phyloP scores from a whole-genome alignment of 106 monocot genomes.

The Allium sativum region DNA sequence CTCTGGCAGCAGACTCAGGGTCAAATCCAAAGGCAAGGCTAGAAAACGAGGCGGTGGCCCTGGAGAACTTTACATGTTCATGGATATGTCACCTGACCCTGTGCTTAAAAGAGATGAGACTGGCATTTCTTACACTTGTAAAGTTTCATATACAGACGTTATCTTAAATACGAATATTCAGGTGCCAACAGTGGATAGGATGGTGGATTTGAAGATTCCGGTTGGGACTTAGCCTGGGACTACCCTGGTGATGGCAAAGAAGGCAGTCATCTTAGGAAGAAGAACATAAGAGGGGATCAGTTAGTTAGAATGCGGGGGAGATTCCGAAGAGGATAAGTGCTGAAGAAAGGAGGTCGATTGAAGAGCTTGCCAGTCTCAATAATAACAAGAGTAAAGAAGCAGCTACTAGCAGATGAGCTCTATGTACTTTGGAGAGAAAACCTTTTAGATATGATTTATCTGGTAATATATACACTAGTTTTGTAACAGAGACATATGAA shows the following conservation, averaged over 20 bases:
- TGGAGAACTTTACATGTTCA: slow-evolving; percentile 91
- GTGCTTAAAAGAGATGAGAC: slow-evolving; percentile 84
- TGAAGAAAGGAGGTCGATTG: slow-evolving; percentile 81
- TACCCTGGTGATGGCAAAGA: slow-evolving; percentile 92
- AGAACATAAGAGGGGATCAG: slow-evolving; percentile 75
- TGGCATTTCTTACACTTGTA: slow-evolving; percentile 76
- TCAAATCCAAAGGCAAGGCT: slow-evolving; percentile 82
- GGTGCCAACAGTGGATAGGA: slow-evolving; percentile 83
- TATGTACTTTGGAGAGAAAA: too few relatives aligned
- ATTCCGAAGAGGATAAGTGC: slow-evolving; percentile 75
- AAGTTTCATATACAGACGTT: slow-evolving; percentile 78
- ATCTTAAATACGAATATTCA: slow-evolving; percentile 76
- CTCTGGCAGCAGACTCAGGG: slow-evolving; percentile 81
- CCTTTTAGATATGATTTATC: too few relatives aligned
- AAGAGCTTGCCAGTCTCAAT: slow-evolving; percentile 74
- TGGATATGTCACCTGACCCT: slow-evolving; percentile 78
- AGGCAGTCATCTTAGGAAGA: slow-evolving; percentile 82
- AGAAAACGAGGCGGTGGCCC: slow-evolving; percentile 84
- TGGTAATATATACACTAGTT: too few relatives aligned
- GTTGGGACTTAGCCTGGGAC: slow-evolving; percentile 81
- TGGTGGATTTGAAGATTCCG: slow-evolving; percentile 86
- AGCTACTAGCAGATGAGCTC: slow-evolving; percentile 50
- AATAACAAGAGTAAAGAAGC: slow-evolving; percentile 39
- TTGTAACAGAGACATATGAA: too few relatives aligned
- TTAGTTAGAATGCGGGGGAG: slow-evolving; percentile 86